Conservation (phyloP, 2,329 filamentous ascomycete genomes). For the Scytalidium sp. region DNA sequence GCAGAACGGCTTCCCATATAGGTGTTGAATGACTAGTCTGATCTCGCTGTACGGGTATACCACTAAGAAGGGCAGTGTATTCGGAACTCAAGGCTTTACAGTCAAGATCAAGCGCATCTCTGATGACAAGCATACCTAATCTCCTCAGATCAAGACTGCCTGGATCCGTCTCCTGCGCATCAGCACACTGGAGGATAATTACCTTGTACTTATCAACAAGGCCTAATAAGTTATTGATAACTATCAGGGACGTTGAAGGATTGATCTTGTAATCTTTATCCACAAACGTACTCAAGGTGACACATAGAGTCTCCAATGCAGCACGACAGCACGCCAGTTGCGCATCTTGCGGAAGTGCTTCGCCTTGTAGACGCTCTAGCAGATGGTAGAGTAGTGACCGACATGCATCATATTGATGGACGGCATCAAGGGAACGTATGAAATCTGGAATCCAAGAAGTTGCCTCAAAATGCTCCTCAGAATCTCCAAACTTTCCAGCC, state of each 20-base stretch:
- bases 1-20: conserved; percentile 76
- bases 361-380: conserved; percentile 60
- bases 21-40: conserved; percentile 67
- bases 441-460: conserved; percentile 78
- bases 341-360: conserved; percentile 51
- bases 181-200: conserved; percentile 54
- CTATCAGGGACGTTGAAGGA: conserved; percentile 53
- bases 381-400: conserved; percentile 75
- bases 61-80: conserved; percentile 61
- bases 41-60: conserved; percentile 61
- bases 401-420: conserved; percentile 76
- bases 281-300: conserved; percentile 55
- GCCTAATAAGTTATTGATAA: conserved; percentile 63
- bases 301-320: conserved; percentile 58
- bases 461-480: conserved; percentile 55
- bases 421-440: conserved; percentile 70
- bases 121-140: conserved; percentile 61
- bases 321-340: conserved; percentile 61
- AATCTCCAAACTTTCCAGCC: conserved; percentile 50
- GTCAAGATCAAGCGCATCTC: conserved; percentile 66
- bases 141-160: conserved; percentile 50
- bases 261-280: conserved; percentile 46
- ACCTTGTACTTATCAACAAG: conserved; percentile 60
- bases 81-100: conserved; percentile 68
- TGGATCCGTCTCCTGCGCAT: conserved; percentile 37